Percentiles rank a stretch among this genome's conserved stretches.
Conservation (phyloP, 768 basidiomycete genomes). For the Phaeolepiota aurea region DNA sequence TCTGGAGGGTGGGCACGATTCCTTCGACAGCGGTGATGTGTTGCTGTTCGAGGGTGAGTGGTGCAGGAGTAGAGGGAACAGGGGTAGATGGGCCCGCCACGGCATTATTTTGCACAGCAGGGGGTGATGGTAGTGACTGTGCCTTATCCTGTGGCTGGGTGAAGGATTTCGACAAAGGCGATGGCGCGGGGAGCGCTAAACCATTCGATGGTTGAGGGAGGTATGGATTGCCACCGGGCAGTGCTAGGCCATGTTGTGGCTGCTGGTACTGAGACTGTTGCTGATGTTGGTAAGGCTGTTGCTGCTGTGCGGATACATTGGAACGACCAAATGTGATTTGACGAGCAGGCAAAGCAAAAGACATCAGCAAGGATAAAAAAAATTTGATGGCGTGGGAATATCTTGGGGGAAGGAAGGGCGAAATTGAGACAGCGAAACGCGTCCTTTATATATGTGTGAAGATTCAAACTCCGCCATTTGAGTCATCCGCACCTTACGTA, state of each 20-base stretch:
- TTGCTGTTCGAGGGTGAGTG: slow-evolving; percentile 82
- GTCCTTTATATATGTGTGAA: slow-evolving; percentile 34
- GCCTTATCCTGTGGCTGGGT: slow-evolving; percentile 28
- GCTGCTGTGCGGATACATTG: slow-evolving; percentile 32
- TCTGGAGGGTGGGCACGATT: slow-evolving; percentile 98
- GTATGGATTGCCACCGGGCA: slow-evolving; percentile 51
- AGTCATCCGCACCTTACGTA: slow-evolving; percentile 35
- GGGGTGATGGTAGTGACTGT: slow-evolving; percentile 13
- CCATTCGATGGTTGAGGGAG: slow-evolving; percentile 22
- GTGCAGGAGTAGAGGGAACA: slow-evolving; percentile 60
- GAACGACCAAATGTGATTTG: slow-evolving; percentile 72
- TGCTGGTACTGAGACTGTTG: slow-evolving; percentile 38
- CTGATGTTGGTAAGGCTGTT: slow-evolving; percentile 30
- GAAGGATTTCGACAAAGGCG: slow-evolving; percentile 49
- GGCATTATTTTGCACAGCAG: slow-evolving; percentile 26
- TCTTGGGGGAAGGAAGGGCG: slow-evolving; percentile 23
- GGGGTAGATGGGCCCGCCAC: slow-evolving; percentile 53
- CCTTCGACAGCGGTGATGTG: slow-evolving; percentile 97
- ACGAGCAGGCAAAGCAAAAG: slow-evolving; percentile 68
- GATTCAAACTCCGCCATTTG: slow-evolving; percentile 37
- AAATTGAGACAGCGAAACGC: slow-evolving; percentile 17
- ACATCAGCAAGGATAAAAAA: slow-evolving; percentile 29
- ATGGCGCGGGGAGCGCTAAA: slow-evolving; percentile 43
- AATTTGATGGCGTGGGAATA: slow-evolving; percentile 33
- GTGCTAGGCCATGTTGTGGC: slow-evolving; percentile 35